A percentile compares a stretch with the other conserved stretches of the same genome.
Conservation (phyloP, 768 basidiomycete genomes). For the Gymnopilus junonius region DNA sequence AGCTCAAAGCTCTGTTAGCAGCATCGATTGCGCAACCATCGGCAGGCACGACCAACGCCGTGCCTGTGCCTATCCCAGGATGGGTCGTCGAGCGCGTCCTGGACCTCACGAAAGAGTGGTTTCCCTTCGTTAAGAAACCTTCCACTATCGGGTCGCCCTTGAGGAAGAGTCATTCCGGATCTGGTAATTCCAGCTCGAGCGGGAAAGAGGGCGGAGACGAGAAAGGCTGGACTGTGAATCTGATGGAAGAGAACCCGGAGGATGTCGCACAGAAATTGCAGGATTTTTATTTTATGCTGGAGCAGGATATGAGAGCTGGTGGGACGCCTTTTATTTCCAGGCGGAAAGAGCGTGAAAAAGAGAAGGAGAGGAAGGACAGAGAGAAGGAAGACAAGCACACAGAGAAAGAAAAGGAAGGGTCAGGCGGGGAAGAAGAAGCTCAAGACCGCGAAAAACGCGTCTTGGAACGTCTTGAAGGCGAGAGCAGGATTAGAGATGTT, state of each 20-base stretch:
- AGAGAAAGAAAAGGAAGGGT: not conserved
- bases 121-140: conserved; percentile 52
- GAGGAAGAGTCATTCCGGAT: too few species aligned
- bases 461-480: conserved; percentile 31
- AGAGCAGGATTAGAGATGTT: conserved; percentile 56
- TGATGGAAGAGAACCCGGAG: conserved; percentile 51
- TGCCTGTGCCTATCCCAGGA: conserved; percentile 24
- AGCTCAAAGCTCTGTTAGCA: conserved; percentile 54
- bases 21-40: conserved; percentile 31
- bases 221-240: conserved; percentile 46
- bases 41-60: conserved; percentile 26
- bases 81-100: conserved; percentile 68
- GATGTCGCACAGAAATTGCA: conserved; percentile 63
- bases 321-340: conserved; percentile 38
- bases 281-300: conserved; percentile 67
- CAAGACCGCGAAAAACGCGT: not conserved
- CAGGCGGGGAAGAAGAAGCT: not conserved
- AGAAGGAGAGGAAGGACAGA: conserved; percentile 36
- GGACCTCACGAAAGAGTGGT: conserved; percentile 55
- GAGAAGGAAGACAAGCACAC: conserved; percentile 29
- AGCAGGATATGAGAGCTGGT: conserved; percentile 60
- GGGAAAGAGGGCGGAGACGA: conserved; percentile 22
- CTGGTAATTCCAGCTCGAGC: not conserved
- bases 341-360: conserved; percentile 34
- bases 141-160: too few species aligned